phyloP scores from a whole-genome alignment of 768 basidiomycete genomes.

The Tulasnella sp. region DNA sequence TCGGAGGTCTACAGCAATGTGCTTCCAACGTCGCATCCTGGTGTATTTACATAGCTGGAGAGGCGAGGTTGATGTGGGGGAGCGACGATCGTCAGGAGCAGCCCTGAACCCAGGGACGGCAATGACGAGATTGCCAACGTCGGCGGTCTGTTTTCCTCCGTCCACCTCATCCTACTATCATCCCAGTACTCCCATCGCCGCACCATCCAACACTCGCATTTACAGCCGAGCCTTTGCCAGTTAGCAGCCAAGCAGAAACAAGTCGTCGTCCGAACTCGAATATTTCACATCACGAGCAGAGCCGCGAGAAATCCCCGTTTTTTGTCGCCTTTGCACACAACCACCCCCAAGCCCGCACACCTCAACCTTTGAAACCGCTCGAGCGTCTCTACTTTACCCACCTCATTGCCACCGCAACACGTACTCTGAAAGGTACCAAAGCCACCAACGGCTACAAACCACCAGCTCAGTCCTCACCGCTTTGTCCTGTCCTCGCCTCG shows the following conservation, averaged over 20 bases:
- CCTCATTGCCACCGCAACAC: conserved; percentile 8
- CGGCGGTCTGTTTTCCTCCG: not conserved
- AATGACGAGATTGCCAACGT: not conserved
- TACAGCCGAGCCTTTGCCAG: not conserved
- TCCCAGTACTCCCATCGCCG: not conserved
- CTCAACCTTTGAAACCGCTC: not conserved
- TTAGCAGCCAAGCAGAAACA: not conserved
- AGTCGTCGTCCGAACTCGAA: not conserved
- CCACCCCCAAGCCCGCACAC: not conserved
- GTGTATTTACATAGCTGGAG: too few species aligned
- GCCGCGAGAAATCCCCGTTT: conserved; percentile 14
- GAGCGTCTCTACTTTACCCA: not conserved
- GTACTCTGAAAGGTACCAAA: not conserved
- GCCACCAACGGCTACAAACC: not conserved
- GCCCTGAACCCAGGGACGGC: not conserved
- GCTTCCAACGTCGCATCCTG: too few species aligned
- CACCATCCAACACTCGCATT: not conserved
- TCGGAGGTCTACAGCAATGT: too few species aligned
- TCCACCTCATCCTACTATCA: not conserved
- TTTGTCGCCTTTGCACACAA: not conserved
- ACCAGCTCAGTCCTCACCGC: not conserved
- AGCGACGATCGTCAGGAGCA: conserved; percentile 9
- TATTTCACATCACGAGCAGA: conserved; percentile 4
- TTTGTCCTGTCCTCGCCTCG: not conserved
- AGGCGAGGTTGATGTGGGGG: not conserved